Base-by-base conservation (phyloP, 2,329 filamentous ascomycete genomes). In the Diaporthe capsici region DNA sequence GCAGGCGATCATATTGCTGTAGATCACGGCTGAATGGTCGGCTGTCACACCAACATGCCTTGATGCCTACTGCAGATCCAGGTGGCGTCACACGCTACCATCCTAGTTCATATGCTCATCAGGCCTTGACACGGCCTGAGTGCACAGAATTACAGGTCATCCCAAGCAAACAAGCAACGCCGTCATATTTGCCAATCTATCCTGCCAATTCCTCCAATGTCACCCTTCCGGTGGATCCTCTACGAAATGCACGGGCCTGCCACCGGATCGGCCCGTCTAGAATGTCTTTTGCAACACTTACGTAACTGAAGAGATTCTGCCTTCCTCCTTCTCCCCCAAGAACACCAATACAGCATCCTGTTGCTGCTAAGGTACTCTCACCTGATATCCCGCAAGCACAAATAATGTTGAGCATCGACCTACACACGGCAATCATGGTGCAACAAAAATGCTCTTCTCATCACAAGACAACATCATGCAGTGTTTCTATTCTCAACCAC, bases 181-280 rank as follows among this genome's bases (percentile, higher is more conserved):
- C 20, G 39, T 61, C 58, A 17, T 28, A n/a, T n/a, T 20, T 20
- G 37, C 60, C n/a, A 44, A 47, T 31, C n/a, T n/a, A 22, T 58
- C 31, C 13, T 22, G 55, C 55, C 44, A 53, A 28, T 58, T 37
- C 25, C 60, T 31, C 42, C 42, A 65, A 47, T 22, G 60, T 65
- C 39, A 47, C 60, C 39, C 28, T 12, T 17, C 7, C 28, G 20
- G 42, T 49, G 44, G 44, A 49, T 53, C 44, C 20, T 17, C 31
- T 68, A 3, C 63, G 2, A 68, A 47, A 39, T 17, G 44, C 63
- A 67, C 63, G 25, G 63, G 20, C 63, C 44, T 51, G 44, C 25
- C 44, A 51, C 25, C 63, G 63, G 63, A 67, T 67, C 63, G 63
- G 44, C 63, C 63, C 63, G 63, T 51, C 63, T 67, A 37, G 63